Percentiles rank a stretch among this genome's conserved stretches.
Evolutionary conservation across 1,284 basidiomycete species (phyloP).

Genomic region (Inonotus obliquus): DNA sequence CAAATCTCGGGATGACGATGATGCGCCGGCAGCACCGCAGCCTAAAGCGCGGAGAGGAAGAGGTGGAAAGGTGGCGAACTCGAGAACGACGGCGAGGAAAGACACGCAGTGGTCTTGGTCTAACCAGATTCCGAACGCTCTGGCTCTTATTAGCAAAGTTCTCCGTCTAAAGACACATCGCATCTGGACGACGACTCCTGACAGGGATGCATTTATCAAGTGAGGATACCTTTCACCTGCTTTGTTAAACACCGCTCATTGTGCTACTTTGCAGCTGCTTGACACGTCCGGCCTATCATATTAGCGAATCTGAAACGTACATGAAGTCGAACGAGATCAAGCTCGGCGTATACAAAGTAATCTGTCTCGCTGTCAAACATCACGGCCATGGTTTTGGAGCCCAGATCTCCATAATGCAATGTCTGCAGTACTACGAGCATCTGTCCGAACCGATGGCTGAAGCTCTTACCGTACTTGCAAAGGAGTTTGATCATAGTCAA

Average conservation of each 20-base stretch:
- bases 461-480: conserved; percentile 73
- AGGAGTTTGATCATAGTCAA: conserved; percentile 87
- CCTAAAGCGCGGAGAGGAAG: conserved; percentile 50
- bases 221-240: conserved; percentile 33
- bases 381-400: conserved; percentile 83
- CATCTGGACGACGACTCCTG: conserved; percentile 84
- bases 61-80: conserved; percentile 51
- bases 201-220: conserved; percentile 82
- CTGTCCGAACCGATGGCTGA: conserved; percentile 94
- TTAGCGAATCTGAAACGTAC: conserved; percentile 83
- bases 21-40: conserved; percentile 35
- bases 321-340: conserved; percentile 79
- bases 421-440: conserved; percentile 92
- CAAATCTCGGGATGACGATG: conserved; percentile 51
- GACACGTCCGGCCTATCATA: conserved; percentile 80
- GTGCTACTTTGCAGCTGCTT: conserved; percentile 57
- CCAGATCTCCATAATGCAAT: conserved; percentile 89
- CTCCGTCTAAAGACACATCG: conserved; percentile 73
- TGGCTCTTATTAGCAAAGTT: conserved; percentile 67
- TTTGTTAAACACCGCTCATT: conserved; percentile 8
- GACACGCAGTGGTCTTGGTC: conserved; percentile 68
- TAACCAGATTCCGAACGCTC: conserved; percentile 67
- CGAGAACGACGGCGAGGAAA: conserved; percentile 40
- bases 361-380: conserved; percentile 89
- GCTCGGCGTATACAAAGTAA: conserved; percentile 78